Evolutionary conservation across 768 basidiomycete genomes (phyloP).

Genomic region (Russula vinacea): DNA sequence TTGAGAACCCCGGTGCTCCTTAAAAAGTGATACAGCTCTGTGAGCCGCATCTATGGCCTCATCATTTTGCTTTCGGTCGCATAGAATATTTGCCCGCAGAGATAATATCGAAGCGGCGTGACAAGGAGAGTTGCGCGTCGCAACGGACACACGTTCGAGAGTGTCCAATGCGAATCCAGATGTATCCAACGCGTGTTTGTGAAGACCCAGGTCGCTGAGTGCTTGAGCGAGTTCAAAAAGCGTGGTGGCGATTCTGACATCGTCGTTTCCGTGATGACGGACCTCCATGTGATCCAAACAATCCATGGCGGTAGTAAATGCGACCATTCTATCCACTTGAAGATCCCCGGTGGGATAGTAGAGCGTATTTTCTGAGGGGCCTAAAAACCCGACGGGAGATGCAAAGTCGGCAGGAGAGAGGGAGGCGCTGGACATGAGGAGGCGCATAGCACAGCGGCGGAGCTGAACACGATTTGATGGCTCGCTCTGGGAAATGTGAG

Average conservation of each 20-base stretch:
- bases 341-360: constrained; percentile 21
- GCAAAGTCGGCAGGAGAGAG: constrained; percentile 13
- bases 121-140: neutral
- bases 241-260: neutral
- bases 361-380: neutral
- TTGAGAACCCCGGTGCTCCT: neutral
- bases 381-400: constrained; percentile 16
- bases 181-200: constrained; percentile 2
- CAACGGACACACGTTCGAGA: neutral
- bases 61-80: constrained; percentile 14
- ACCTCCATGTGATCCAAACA: constrained; percentile 6
- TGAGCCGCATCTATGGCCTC: constrained; percentile 3
- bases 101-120: constrained; percentile 2
- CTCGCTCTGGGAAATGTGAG: neutral
- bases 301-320: constrained; percentile 10
- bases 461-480: neutral
- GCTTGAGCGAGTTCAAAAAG: constrained; percentile 16
- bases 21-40: constrained; percentile 1
- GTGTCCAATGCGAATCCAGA: constrained; percentile 8
- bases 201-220: constrained; percentile 19
- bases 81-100: constrained; percentile 11
- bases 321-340: neutral
- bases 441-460: constrained; percentile 12
- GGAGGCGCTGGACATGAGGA: constrained; percentile 20
- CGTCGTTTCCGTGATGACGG: neutral